These are phyloP conservation scores for Pseudopithomyces maydicus DNA, from an alignment of 2,329 filamentous ascomycete genomes.

Conservation along the genomic window DNA sequence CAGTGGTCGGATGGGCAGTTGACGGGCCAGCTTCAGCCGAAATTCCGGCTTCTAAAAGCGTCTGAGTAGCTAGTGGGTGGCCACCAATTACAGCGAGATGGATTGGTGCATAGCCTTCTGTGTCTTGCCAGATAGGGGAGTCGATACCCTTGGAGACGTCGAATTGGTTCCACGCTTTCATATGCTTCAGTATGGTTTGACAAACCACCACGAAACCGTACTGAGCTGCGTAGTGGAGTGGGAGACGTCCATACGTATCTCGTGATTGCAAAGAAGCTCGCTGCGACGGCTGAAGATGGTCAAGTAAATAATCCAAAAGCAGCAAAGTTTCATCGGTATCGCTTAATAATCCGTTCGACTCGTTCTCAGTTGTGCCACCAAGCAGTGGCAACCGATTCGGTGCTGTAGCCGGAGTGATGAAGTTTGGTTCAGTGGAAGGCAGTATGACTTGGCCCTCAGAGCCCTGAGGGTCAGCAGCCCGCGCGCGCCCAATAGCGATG, in stretches of 20 bases:
- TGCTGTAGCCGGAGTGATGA: slow-evolving; percentile 78
- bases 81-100: slow-evolving; percentile 92
- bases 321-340: slow-evolving; percentile 78
- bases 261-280: slow-evolving; percentile 68
- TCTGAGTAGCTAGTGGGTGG: slow-evolving; percentile 82
- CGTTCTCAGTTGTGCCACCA: slow-evolving; percentile 69
- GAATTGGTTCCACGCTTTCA: slow-evolving; percentile 89
- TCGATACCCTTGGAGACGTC: slow-evolving; percentile 86
- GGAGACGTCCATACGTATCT: slow-evolving; percentile 81
- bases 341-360: slow-evolving; percentile 62
- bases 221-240: slow-evolving; percentile 91
- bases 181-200: slow-evolving; percentile 81
- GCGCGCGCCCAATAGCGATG: slow-evolving; percentile 84
- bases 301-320: slow-evolving; percentile 67
- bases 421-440: slow-evolving; percentile 64
- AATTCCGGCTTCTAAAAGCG: slow-evolving; percentile 79
- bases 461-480: slow-evolving; percentile 56
- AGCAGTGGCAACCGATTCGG: slow-evolving; percentile 66
- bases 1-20: slow-evolving; percentile 68
- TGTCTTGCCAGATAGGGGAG: slow-evolving; percentile 85
- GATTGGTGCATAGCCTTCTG: slow-evolving; percentile 86
- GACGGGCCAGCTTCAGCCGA: slow-evolving; percentile 68
- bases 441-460: slow-evolving; percentile 59
- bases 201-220: slow-evolving; percentile 94
- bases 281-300: slow-evolving; percentile 71